Conservation (phyloP, 768 basidiomycete genomes). For the Lactifluus echinatus region DNA sequence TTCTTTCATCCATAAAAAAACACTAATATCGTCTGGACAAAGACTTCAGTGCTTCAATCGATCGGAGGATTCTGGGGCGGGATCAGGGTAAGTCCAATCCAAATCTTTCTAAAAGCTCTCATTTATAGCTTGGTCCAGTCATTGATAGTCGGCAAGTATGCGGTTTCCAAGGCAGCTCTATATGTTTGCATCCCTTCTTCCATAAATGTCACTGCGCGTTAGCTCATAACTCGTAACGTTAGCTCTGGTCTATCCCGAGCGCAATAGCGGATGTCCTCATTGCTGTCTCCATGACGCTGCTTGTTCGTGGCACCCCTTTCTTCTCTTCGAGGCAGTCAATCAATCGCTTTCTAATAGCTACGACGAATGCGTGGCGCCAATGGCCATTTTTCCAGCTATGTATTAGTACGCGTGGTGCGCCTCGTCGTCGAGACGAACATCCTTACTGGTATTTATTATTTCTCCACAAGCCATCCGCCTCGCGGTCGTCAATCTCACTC, state of each 20-base stretch:
- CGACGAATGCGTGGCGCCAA: neutral
- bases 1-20: neutral
- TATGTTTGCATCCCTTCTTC: neutral
- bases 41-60: neutral
- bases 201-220: neutral
- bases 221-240: neutral
- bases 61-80: slow-evolving; percentile 8
- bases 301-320: neutral
- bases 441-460: slow-evolving; percentile 15
- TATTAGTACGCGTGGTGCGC: slow-evolving; percentile 22
- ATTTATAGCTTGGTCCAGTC: neutral
- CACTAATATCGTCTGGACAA: neutral
- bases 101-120: neutral
- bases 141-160: neutral
- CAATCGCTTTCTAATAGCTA: neutral
- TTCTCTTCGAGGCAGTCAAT: neutral
- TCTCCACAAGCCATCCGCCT: neutral
- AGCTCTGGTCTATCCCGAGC: slow-evolving; percentile 10
- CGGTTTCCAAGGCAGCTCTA: neutral
- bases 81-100: neutral
- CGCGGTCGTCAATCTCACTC: neutral
- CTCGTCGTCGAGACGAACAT: slow-evolving; percentile 24
- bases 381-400: neutral
- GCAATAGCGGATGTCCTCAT: slow-evolving; percentile 11
- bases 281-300: neutral